These are phyloP conservation scores for Pythium vanterpoolii DNA, from an alignment of 352 stramenopile genomes.

Conservation along the genomic window DNA sequence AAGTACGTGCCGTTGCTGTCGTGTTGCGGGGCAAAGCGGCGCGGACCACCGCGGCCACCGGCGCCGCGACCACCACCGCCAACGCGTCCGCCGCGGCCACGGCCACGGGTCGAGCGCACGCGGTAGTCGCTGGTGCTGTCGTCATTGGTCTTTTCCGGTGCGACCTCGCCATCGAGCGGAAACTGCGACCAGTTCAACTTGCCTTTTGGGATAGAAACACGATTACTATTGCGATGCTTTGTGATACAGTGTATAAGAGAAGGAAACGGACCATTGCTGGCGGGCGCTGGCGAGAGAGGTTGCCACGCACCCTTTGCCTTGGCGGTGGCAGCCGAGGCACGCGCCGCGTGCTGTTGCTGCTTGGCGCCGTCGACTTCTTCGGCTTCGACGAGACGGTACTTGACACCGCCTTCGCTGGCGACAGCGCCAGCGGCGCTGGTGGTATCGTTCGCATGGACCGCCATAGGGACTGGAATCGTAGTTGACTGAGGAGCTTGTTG, in stretches of 20 bases:
- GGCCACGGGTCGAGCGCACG: conserved; percentile 19
- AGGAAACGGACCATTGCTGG: conserved; percentile 3
- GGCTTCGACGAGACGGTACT: conserved; percentile 82
- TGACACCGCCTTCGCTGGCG: conserved; percentile 38
- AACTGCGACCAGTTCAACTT: conserved; percentile 80
- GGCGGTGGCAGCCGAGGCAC: neutral
- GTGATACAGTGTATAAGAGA: neutral
- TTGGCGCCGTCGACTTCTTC: conserved; percentile 76
- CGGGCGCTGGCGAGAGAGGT: conserved; percentile 9
- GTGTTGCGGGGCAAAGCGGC: conserved; percentile 37
- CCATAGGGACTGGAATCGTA: conserved; percentile 38
- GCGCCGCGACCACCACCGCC: conserved; percentile 12
- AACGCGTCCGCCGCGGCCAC: conserved; percentile 30
- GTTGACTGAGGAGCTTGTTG: neutral
- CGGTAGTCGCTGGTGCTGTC: conserved; percentile 25
- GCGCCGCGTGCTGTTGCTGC: conserved; percentile 26
- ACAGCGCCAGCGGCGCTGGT: conserved; percentile 13
- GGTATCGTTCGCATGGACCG: conserved; percentile 34
- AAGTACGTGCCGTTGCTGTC: conserved; percentile 63
- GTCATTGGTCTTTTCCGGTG: conserved; percentile 24
- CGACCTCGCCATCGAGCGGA: conserved; percentile 43
- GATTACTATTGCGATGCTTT: too few species aligned
- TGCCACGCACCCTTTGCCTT: conserved; percentile 28
- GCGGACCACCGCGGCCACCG: conserved; percentile 23
- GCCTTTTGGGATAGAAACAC: conserved; percentile 18